Conservation (phyloP, 208 protist species). For the Entamoeba invadens region DNA sequence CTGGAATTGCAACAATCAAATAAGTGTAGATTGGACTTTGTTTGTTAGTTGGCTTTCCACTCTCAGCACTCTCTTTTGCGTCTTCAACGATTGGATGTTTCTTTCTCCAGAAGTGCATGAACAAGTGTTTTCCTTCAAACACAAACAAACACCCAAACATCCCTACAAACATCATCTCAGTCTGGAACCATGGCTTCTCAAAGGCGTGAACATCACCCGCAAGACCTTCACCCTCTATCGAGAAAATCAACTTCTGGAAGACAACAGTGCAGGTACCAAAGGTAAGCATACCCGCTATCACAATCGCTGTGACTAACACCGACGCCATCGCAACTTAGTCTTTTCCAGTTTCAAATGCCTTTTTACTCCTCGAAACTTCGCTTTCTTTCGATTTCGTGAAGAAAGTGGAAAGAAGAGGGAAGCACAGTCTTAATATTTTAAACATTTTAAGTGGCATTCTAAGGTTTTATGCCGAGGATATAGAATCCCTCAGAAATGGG, state of each 20-base stretch:
- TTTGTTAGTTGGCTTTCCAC: background rate
- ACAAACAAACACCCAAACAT: slow-evolving; percentile 26
- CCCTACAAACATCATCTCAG: slow-evolving; percentile 19
- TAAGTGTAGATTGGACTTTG: too few relatives aligned
- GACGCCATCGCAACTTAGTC: background rate
- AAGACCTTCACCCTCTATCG: background rate
- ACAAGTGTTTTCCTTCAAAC: background rate
- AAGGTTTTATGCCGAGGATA: too few relatives aligned
- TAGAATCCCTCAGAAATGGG: too few relatives aligned
- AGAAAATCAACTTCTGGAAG: slow-evolving; percentile 20
- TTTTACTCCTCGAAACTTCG: too few relatives aligned
- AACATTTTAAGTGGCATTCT: too few relatives aligned
- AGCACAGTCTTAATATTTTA: too few relatives aligned
- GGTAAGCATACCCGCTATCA: slow-evolving; percentile 4
- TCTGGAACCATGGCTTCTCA: slow-evolving; percentile 25
- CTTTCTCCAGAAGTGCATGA: background rate
- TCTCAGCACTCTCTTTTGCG: background rate
- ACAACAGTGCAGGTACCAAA: slow-evolving; percentile 28
- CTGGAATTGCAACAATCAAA: slow-evolving; percentile 7
- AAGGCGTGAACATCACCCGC: background rate
- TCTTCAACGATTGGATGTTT: background rate
- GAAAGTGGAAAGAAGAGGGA: too few relatives aligned
- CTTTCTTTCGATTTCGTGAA: too few relatives aligned
- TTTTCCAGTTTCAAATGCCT: too few relatives aligned
- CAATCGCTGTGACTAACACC: background rate